Conservation (phyloP, 1,139 yeast genomes). For the Kluyveromyces marxianus region DNA sequence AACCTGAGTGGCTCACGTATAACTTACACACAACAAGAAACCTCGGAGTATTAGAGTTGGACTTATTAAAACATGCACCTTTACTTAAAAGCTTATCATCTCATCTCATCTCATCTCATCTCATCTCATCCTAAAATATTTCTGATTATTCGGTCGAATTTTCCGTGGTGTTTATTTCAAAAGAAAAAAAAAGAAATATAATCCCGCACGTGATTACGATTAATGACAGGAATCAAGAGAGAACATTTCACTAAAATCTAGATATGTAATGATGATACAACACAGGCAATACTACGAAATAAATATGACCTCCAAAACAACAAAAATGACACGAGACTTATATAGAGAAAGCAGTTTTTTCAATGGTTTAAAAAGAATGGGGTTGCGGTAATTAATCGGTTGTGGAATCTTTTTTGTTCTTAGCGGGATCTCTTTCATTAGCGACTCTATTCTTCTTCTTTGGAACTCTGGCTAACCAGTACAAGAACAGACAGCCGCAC, state of each 20-base stretch:
- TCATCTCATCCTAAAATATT: not conserved
- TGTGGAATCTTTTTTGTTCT: not conserved
- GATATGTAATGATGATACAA: too few relatives aligned
- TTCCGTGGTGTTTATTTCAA: not conserved
- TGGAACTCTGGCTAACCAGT: slow-evolving; percentile 79
- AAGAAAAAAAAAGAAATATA: slow-evolving; percentile 1
- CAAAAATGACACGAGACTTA: too few relatives aligned
- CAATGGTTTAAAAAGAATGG: not conserved
- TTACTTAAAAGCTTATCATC: not conserved
- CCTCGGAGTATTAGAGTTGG: too few relatives aligned
- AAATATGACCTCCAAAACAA: too few relatives aligned
- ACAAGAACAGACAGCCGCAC: slow-evolving; percentile 44
- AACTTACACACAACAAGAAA: too few relatives aligned
- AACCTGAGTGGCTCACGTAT: too few relatives aligned
- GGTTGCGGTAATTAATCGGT: not conserved
- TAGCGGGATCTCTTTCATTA: slow-evolving; percentile 8
- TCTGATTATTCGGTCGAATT: not conserved
- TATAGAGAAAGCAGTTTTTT: too few relatives aligned
- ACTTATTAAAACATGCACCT: too few relatives aligned
- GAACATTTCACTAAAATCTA: too few relatives aligned
- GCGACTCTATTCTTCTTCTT: slow-evolving; percentile 22
- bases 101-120: slow-evolving; percentile 8
- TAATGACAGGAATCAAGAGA: too few relatives aligned
- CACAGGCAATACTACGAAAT: too few relatives aligned
- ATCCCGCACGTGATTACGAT: not conserved